Base-by-base conservation (phyloP, 2,329 filamentous ascomycete species). In the Thelonectria blattea region DNA sequence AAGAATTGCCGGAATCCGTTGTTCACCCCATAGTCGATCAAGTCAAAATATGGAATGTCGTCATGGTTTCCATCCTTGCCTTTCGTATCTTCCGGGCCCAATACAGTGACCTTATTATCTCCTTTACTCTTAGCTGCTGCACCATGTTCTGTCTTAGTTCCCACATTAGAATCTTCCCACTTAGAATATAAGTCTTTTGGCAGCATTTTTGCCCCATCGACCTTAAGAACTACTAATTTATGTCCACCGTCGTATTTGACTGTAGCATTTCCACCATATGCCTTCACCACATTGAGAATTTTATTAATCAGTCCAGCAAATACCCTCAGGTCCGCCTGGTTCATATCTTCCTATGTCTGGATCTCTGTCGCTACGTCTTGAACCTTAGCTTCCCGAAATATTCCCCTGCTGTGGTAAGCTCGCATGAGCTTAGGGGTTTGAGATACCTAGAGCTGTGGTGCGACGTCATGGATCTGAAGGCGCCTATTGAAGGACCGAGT, bases 341-440 rank as follows among this genome's bases (percentile, higher is more conserved):
- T 71, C 17, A 27, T 32, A 30, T 60, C 14, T 65, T 81, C 76
- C 79, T 78, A 81, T 22, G 15, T 58, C 32, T 34, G 6, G 12
- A 34, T 34, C 9, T 34, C 10, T 10, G 32, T 14, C 12, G 10
- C 3, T 14, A 34, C 32, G 12, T 34, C 32, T 34, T 34, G 5
- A 34, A 34, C 32, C 12, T 11, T 9, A 3, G 32, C 5, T 14
- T 34, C 32, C 32, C 12, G 32, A 34, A 54, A 54, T 30, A 39
- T 50, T 43, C 17, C 39, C 15, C 17, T 42, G 39, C n/a, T 42
- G 39, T 42, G 39, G 17, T 42, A 42, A 42, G 39, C 39, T 42
- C 39, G 39, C 39, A 42, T 15, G 15, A 42, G 39, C 39, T 42
- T 42, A 17, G 39, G 15, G 39, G 39, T 42, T 43, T 43, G 41